Percentiles rank a stretch among this genome's conserved stretches.
These are phyloP conservation scores for Gaeumannomyces sp. DNA, from an alignment of 2,329 filamentous ascomycete species.

Conservation along the genomic window DNA sequence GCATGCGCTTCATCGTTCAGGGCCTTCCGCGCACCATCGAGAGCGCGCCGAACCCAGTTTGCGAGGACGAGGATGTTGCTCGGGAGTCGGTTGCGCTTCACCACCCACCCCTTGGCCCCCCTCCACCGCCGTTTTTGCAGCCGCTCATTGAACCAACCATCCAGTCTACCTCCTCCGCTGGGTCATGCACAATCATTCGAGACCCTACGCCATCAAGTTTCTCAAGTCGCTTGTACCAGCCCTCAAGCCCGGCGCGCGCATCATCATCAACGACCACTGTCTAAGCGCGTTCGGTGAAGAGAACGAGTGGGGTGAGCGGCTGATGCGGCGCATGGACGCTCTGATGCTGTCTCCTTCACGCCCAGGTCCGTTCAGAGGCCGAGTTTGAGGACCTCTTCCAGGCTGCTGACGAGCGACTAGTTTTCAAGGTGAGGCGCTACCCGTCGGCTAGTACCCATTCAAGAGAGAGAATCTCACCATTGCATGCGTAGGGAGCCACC, in stretches of 20 bases:
- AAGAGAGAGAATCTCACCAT: too few species aligned
- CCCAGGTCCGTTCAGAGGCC: slow-evolving; percentile 34
- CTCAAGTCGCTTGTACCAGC: slow-evolving; percentile 45
- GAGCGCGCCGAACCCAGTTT: slow-evolving; percentile 37
- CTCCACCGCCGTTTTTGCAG: too few species aligned
- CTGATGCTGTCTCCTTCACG: slow-evolving; percentile 37
- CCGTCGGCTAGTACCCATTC: too few species aligned
- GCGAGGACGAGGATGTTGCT: slow-evolving; percentile 31
- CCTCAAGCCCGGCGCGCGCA: slow-evolving; percentile 45
- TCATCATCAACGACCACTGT: slow-evolving; percentile 38
- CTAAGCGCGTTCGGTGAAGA: slow-evolving; percentile 27
- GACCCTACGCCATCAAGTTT: slow-evolving; percentile 43
- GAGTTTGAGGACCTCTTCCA: slow-evolving; percentile 38
- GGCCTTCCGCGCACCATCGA: slow-evolving; percentile 44
- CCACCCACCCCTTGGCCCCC: too few species aligned
- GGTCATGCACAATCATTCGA: slow-evolving; percentile 58
- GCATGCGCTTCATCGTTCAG: slow-evolving; percentile 50
- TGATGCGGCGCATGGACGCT: slow-evolving; percentile 35
- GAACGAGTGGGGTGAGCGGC: slow-evolving; percentile 29
- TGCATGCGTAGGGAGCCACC: slow-evolving; percentile 21
- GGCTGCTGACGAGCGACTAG: slow-evolving; percentile 30
- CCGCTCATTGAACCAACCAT: not conserved
- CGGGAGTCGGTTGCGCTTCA: not conserved
- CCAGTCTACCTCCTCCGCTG: slow-evolving; percentile 50
- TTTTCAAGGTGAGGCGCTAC: slow-evolving; percentile 24